phyloP scores from a whole-genome alignment of 148 eudicot genomes.

The Rhododendron molle region DNA sequence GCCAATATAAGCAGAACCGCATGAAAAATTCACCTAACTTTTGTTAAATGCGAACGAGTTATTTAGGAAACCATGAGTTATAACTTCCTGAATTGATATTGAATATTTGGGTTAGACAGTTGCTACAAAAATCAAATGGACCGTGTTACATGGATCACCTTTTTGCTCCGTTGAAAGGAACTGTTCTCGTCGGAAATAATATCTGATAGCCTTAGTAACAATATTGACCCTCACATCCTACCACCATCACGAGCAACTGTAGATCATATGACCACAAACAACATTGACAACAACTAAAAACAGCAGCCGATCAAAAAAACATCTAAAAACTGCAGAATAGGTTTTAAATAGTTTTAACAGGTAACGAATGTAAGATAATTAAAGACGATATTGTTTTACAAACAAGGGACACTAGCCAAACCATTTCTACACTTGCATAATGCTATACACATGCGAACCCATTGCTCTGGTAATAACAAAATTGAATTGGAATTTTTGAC shows the following conservation, averaged over 20 bases:
- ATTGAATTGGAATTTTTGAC: neutral
- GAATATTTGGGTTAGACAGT: neutral
- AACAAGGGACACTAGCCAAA: neutral
- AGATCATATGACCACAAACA: too few relatives aligned
- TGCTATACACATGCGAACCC: neutral
- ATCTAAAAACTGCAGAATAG: neutral
- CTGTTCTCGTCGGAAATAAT: too few relatives aligned
- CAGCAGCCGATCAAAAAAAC: neutral
- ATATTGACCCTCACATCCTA: too few relatives aligned
- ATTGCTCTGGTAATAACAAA: neutral
- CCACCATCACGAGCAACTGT: too few relatives aligned
- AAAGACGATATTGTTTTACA: neutral
- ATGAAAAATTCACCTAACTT: neutral
- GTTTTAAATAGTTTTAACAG: too few relatives aligned
- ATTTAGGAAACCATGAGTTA: neutral
- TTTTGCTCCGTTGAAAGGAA: too few relatives aligned
- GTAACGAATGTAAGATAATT: neutral
- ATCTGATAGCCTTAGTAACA: too few relatives aligned
- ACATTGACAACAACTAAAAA: neutral
- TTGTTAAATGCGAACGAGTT: neutral
- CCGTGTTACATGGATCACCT: neutral
- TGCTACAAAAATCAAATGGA: neutral
- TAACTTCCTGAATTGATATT: neutral
- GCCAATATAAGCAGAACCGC: too few relatives aligned
- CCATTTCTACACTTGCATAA: neutral